These are phyloP conservation scores for Dendrobium catenatum DNA, from an alignment of 106 monocot species.

Conservation along the genomic window DNA sequence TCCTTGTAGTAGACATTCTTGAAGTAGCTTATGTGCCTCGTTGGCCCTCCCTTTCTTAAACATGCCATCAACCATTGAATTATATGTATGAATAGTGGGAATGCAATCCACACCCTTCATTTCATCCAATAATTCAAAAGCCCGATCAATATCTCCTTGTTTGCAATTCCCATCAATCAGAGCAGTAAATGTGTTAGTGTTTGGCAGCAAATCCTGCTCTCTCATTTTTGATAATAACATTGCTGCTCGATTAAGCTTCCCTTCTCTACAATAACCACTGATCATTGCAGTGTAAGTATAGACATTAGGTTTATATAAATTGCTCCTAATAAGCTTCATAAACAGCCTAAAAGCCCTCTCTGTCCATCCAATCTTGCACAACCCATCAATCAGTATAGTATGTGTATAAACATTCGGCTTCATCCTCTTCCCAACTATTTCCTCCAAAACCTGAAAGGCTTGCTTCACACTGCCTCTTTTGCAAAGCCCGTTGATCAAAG, in stretches of 20 bases:
- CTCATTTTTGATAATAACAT: slow-evolving; percentile 77
- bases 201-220: slow-evolving; percentile 73
- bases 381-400: slow-evolving; percentile 71
- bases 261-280: slow-evolving; percentile 79
- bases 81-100: slow-evolving; percentile 77
- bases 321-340: slow-evolving; percentile 82
- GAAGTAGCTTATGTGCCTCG: slow-evolving; percentile 63
- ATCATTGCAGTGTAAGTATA: slow-evolving; percentile 93
- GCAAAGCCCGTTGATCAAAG: slow-evolving; percentile 69
- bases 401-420: slow-evolving; percentile 95
- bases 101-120: slow-evolving; percentile 54
- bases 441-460: slow-evolving; percentile 86
- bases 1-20: slow-evolving; percentile 26
- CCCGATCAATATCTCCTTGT: slow-evolving; percentile 54
- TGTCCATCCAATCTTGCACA: slow-evolving; percentile 96
- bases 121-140: slow-evolving; percentile 48
- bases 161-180: slow-evolving; percentile 84
- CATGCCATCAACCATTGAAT: slow-evolving; percentile 59
- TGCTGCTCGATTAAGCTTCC: slow-evolving; percentile 75
- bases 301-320: slow-evolving; percentile 82
- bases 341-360: slow-evolving; percentile 91
- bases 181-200: slow-evolving; percentile 70
- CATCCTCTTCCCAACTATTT: slow-evolving; percentile 64
- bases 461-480: slow-evolving; percentile 88
- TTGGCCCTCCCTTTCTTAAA: slow-evolving; percentile 55